A percentile compares a stretch with the other conserved stretches of the same genome.
These are phyloP conservation scores for Pseudonitzschia pungens DNA, from an alignment of 108 stramenopile genomes.

Conservation along the genomic window DNA sequence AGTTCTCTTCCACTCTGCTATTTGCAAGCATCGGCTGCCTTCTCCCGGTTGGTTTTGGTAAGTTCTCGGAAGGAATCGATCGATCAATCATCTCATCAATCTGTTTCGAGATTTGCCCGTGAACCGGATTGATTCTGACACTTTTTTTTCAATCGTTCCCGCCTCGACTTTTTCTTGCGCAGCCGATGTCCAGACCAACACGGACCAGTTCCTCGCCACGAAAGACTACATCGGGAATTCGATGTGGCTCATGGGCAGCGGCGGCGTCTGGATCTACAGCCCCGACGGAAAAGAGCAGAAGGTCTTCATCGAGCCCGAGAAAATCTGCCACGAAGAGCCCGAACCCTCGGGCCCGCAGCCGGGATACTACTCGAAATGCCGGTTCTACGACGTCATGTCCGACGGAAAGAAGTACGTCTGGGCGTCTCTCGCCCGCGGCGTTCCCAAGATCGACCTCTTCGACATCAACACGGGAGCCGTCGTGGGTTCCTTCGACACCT, in stretches of 20 bases:
- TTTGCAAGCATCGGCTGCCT: no score
- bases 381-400: conserved; percentile 22
- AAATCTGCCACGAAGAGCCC: not conserved
- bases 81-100: no score
- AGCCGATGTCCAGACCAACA: not conserved
- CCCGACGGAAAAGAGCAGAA: conserved; percentile 9
- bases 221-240: conserved; percentile 6
- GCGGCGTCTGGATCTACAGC: conserved; percentile 10
- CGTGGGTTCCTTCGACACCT: conserved; percentile 26
- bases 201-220: not conserved
- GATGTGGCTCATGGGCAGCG: conserved; percentile 22
- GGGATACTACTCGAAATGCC: not conserved
- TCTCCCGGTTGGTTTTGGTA: no score
- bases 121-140: no score
- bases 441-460: conserved; percentile 26
- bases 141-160: no score
- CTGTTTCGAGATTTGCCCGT: no score
- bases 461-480: conserved; percentile 22
- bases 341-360: not conserved
- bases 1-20: no score
- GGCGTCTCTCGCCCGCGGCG: conserved; percentile 2
- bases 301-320: not conserved
- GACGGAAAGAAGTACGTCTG: conserved; percentile 35
- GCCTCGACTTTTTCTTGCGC: no score
- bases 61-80: no score